phyloP scores from a whole-genome alignment of 2,329 filamentous ascomycete species.

The Neofusicoccum cordaticola region DNA sequence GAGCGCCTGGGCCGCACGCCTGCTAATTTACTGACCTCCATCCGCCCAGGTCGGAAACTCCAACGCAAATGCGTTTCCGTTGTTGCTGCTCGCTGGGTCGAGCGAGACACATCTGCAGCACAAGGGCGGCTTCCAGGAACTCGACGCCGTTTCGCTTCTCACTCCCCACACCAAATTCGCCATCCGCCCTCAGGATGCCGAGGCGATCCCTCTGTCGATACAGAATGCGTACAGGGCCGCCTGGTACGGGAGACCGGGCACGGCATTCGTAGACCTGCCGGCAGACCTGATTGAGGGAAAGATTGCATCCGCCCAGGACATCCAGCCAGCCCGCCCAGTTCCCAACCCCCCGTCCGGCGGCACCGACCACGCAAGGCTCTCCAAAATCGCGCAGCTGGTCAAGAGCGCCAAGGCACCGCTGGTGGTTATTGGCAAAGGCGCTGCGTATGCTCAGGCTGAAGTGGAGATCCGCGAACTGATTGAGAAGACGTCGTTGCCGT shows the following conservation, averaged over 20 bases:
- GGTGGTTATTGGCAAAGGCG: conserved; percentile 56
- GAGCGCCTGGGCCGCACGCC: too few species aligned
- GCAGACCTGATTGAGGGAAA: conserved; percentile 54
- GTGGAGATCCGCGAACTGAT: conserved; percentile 44
- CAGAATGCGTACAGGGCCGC: conserved; percentile 52
- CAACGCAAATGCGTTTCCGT: conserved; percentile 54
- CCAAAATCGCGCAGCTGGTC: conserved; percentile 44
- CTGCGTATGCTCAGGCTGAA: conserved; percentile 54
- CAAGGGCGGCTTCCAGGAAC: conserved; percentile 57
- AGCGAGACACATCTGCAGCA: conserved; percentile 51
- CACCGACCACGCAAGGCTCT: conserved; percentile 44
- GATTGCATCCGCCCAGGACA: conserved; percentile 21
- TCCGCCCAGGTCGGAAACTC: conserved; percentile 44
- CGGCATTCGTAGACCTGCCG: conserved; percentile 55
- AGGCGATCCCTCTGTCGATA: conserved; percentile 48
- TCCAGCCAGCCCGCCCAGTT: conserved; percentile 22
- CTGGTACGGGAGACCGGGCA: conserved; percentile 54
- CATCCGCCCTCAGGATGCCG: conserved; percentile 43
- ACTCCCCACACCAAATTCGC: conserved; percentile 54
- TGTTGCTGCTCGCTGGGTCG: conserved; percentile 55
- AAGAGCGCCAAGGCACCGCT: conserved; percentile 50
- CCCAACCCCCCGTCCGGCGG: conserved; percentile 43
- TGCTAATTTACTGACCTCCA: too few species aligned
- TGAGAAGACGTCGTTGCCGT: conserved; percentile 49
- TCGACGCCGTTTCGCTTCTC: conserved; percentile 54